These are phyloP conservation scores for Candida ponderosae DNA, from an alignment of 805 yeast species.

Conservation along the genomic window DNA sequence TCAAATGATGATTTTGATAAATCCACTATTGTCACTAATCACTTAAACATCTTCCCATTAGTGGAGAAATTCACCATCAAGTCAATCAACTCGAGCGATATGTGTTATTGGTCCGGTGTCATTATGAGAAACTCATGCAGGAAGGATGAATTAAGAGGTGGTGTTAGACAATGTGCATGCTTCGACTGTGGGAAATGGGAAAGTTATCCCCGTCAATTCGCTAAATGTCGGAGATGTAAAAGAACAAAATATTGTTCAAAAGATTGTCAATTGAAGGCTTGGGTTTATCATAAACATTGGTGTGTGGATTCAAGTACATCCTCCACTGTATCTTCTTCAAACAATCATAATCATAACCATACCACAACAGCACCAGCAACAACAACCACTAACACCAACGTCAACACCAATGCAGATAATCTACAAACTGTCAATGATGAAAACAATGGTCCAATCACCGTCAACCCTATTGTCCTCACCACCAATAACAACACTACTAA, in stretches of 20 bases:
- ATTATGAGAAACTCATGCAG: conserved; percentile 94
- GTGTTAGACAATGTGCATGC: conserved; percentile 91
- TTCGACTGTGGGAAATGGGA: conserved; percentile 96
- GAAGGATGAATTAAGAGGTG: conserved; percentile 78
- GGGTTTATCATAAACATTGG: conserved; percentile 95
- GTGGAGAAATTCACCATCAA: conserved; percentile 84
- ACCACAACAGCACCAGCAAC: too few species aligned
- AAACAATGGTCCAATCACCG: too few species aligned
- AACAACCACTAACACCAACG: too few species aligned
- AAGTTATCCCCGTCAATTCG: conserved; percentile 80
- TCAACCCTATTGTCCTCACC: too few species aligned
- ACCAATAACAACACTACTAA: too few species aligned
- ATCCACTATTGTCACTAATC: conserved; percentile 36
- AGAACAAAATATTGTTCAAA: conserved; percentile 92
- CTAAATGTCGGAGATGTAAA: conserved; percentile 90
- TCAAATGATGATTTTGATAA: conserved; percentile 25
- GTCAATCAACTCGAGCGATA: conserved; percentile 60
- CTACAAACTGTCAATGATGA: too few species aligned
- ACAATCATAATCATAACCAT: conserved; percentile 10
- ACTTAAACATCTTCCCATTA: conserved; percentile 73
- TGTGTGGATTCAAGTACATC: conserved; percentile 40
- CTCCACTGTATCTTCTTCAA: conserved; percentile 1
- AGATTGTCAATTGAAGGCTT: conserved; percentile 84
- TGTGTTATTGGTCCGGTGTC: conserved; percentile 96
- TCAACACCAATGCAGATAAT: not conserved